phyloP scores from a whole-genome alignment of 2,329 filamentous ascomycete genomes.

The Arthrobotrys pseudoclavata region DNA sequence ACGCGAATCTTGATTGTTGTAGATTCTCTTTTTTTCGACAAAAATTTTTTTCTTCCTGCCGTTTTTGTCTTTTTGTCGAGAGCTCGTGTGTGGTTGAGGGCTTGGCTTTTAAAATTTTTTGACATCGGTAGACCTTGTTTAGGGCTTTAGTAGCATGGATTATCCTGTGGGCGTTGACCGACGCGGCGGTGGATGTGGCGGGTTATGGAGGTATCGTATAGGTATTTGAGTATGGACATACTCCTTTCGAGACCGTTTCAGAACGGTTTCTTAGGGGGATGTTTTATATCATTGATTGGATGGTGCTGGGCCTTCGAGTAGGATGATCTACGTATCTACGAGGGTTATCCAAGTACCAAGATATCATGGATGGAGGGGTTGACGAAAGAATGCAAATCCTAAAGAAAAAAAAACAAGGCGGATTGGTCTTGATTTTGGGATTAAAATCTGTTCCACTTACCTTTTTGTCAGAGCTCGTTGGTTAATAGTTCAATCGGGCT shows the following conservation, averaged over 20 bases:
- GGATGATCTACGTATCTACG: background rate
- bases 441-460: no score
- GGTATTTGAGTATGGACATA: background rate
- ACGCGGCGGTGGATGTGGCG: background rate
- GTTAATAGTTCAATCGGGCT: no score
- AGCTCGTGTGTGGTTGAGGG: background rate
- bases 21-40: background rate
- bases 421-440: no score
- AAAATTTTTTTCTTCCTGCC: background rate
- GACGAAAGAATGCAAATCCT: no score
- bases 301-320: background rate
- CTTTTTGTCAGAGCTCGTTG: no score
- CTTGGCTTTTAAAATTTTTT: background rate
- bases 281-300: background rate
- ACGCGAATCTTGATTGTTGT: background rate
- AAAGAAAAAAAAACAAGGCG: no score
- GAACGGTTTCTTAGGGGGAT: background rate
- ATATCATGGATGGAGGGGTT: background rate
- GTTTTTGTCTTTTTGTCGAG: background rate
- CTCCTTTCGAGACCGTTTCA: background rate
- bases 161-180: background rate
- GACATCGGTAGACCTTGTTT: background rate
- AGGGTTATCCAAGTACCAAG: no score
- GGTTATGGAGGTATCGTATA: background rate
- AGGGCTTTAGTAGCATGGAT: no score